Conservation (phyloP, 1,139 yeast species). For the Zygosaccharomyces sapae region DNA sequence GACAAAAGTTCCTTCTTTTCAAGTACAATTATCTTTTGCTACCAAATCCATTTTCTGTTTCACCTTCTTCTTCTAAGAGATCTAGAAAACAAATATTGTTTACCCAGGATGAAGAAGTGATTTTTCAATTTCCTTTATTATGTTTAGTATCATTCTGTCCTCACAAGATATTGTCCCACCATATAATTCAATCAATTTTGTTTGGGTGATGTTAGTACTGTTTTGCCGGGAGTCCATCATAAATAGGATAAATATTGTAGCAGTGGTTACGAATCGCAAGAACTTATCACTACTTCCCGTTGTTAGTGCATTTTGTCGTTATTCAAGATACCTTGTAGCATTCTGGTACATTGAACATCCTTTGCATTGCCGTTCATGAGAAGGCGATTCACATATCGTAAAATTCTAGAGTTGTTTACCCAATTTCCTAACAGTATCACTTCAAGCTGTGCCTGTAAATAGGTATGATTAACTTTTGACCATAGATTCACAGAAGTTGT, state of each 20-base stretch:
- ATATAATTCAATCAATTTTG: conserved; percentile 49
- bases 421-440: conserved; percentile 53
- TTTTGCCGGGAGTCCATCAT: conserved; percentile 45
- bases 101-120: conserved; percentile 53
- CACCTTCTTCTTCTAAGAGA: conserved; percentile 43
- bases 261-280: conserved; percentile 42
- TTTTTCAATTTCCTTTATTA: conserved; percentile 55
- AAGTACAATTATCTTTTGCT: conserved; percentile 34
- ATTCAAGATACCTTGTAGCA: conserved; percentile 62
- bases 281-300: conserved; percentile 24
- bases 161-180: conserved; percentile 58
- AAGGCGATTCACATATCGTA: conserved; percentile 45
- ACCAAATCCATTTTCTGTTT: conserved; percentile 42
- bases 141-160: conserved; percentile 57
- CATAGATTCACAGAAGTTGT: conserved; percentile 7
- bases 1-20: conserved; percentile 48
- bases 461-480: conserved; percentile 45
- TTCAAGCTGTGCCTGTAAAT: conserved; percentile 66
- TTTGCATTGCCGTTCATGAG: conserved; percentile 39
- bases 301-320: conserved; percentile 42
- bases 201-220: conserved; percentile 47
- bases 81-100: conserved; percentile 63
- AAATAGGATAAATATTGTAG: conserved; percentile 46
- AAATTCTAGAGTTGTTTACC: conserved; percentile 41
- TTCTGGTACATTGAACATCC: conserved; percentile 46